A percentile compares a stretch with the other conserved stretches of the same genome.
phyloP scores from a whole-genome alignment of 441 rosid species.

The Sinapis alba region DNA sequence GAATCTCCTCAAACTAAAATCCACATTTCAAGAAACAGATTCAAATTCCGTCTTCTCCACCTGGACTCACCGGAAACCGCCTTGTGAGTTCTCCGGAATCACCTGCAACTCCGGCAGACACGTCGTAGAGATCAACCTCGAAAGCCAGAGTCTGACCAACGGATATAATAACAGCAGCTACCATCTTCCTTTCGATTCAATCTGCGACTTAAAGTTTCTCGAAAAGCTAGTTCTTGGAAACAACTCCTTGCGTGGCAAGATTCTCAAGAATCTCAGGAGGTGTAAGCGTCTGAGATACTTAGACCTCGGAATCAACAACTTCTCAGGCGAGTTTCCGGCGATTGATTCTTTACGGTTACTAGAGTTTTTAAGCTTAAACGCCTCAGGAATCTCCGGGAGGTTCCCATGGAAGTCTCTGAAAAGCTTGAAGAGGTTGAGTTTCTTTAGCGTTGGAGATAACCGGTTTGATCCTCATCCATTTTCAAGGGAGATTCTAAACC shows the following conservation, averaged over 20 bases:
- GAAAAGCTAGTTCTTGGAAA: conserved; percentile 51
- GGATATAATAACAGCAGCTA: conserved; percentile 6
- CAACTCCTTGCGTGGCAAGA: conserved; percentile 46
- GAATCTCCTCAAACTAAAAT: conserved; percentile 46
- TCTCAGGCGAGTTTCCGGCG: conserved; percentile 55
- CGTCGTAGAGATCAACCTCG: conserved; percentile 55
- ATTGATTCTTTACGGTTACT: conserved; percentile 44
- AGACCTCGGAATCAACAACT: conserved; percentile 51
- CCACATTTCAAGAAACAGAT: conserved; percentile 34
- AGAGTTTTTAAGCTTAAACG: conserved; percentile 51
- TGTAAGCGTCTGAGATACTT: conserved; percentile 48
- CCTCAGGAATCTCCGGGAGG: conserved; percentile 52
- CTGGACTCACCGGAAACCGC: conserved; percentile 41
- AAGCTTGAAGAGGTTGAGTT: conserved; percentile 43
- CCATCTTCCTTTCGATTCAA: conserved; percentile 46
- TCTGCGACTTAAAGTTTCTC: conserved; percentile 49
- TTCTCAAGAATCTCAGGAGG: conserved; percentile 37
- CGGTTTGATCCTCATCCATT: conserved; percentile 45
- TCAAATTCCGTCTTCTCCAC: conserved; percentile 36
- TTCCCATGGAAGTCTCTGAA: conserved; percentile 63
- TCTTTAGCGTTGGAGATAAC: conserved; percentile 68
- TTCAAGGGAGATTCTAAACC: conserved; percentile 46
- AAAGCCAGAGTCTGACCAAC: conserved; percentile 28
- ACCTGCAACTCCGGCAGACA: conserved; percentile 46
- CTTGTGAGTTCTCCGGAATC: conserved; percentile 54